A percentile compares a stretch with the other conserved stretches of the same genome.
These are phyloP conservation scores for Rutstroemia sp. DNA, from an alignment of 2,329 filamentous ascomycete species.

Conservation along the genomic window DNA sequence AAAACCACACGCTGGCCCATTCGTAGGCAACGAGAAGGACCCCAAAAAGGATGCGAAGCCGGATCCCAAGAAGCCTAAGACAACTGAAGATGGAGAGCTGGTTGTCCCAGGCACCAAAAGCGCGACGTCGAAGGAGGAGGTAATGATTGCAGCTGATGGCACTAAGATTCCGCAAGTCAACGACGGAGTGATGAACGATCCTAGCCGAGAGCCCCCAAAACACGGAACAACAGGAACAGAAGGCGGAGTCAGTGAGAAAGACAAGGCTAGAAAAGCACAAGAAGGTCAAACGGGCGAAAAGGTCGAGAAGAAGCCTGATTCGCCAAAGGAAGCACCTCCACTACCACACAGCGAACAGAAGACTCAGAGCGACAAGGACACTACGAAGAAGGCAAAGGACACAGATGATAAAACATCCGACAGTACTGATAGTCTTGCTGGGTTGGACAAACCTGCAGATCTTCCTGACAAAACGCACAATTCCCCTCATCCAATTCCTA, in stretches of 20 bases:
- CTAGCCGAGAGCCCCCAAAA: conserved; percentile 65
- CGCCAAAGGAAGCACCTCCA: conserved; percentile 79
- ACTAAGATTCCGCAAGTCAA: conserved; percentile 55
- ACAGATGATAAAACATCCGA: conserved; percentile 31
- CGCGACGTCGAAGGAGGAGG: conserved; percentile 25
- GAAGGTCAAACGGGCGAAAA: conserved; percentile 60
- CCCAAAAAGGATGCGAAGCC: conserved; percentile 34
- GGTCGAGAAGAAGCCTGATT: conserved; percentile 66
- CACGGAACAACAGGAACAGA: conserved; percentile 83
- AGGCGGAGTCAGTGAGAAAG: conserved; percentile 83
- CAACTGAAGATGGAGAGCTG: conserved; percentile 29
- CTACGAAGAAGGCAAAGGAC: conserved; percentile 29
- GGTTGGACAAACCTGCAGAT: conserved; percentile 70
- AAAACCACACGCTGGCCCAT: conserved; percentile 83
- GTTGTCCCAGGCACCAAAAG: conserved; percentile 39
- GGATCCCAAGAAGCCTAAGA: conserved; percentile 31
- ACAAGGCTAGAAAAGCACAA: conserved; percentile 63
- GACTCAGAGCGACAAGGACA: conserved; percentile 42
- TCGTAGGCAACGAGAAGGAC: conserved; percentile 53
- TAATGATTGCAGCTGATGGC: conserved; percentile 47
- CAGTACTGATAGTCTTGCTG: conserved; percentile 30
- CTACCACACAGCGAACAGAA: conserved; percentile 71
- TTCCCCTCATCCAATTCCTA: conserved; percentile 61
- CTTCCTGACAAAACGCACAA: conserved; percentile 74
- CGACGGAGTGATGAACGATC: conserved; percentile 91